Evolutionary conservation across 768 basidiomycete species (phyloP).

Genomic region (Russula sp.): DNA sequence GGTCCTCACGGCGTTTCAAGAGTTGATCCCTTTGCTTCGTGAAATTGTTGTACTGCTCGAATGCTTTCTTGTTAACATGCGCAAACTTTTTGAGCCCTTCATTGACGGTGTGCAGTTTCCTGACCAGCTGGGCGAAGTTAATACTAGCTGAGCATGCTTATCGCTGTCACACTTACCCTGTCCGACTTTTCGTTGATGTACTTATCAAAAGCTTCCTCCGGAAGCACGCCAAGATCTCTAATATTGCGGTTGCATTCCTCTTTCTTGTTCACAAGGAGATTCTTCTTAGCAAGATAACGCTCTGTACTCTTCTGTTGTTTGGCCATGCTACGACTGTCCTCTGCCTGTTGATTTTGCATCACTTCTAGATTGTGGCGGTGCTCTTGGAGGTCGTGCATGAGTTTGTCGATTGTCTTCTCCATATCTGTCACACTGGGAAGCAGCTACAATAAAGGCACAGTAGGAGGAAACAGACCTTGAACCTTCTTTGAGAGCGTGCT

Average conservation of each 20-base stretch:
- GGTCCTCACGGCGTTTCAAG: constrained; percentile 76
- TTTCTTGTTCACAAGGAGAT: constrained; percentile 74
- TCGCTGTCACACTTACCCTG: constrained; percentile 43
- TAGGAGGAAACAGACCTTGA: constrained; percentile 37
- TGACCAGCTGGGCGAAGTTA: constrained; percentile 58
- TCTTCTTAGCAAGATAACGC: constrained; percentile 85
- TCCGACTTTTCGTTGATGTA: constrained; percentile 87
- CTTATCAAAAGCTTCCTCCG: constrained; percentile 96
- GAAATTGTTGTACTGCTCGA: constrained; percentile 97
- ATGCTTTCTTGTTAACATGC: constrained; percentile 99
- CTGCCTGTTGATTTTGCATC: constrained; percentile 72
- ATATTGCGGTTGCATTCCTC: constrained; percentile 96
- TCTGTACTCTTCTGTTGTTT: constrained; percentile 94
- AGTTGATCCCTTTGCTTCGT: constrained; percentile 96
- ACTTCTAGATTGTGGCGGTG: constrained; percentile 59
- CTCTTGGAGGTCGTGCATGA: constrained; percentile 58
- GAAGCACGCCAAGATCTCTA: constrained; percentile 90
- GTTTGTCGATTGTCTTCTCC: constrained; percentile 66
- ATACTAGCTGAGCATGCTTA: background rate
- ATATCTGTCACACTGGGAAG: constrained; percentile 37
- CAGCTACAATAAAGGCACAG: background rate
- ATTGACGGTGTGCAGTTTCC: constrained; percentile 87
- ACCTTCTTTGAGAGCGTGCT: constrained; percentile 53
- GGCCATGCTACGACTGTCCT: constrained; percentile 82
- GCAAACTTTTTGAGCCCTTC: constrained; percentile 94